Percentiles rank a stretch among this genome's conserved stretches.
These are phyloP conservation scores for Russula foetens DNA, from an alignment of 768 basidiomycete species.

Conservation along the genomic window DNA sequence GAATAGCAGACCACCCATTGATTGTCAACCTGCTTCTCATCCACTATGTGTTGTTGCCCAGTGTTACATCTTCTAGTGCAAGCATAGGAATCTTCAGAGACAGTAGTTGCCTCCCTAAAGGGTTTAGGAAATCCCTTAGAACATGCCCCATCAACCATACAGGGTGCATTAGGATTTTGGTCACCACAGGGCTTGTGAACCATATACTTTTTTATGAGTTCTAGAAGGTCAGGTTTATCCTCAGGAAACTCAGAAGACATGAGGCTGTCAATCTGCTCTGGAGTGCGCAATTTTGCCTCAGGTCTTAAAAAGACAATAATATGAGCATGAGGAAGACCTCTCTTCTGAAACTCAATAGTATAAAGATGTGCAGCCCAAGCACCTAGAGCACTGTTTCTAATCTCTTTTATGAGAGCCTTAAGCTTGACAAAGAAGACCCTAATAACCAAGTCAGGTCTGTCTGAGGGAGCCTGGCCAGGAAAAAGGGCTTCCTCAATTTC, in stretches of 20 bases:
- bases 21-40: background rate
- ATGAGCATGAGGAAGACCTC: background rate
- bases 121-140: conserved; percentile 37
- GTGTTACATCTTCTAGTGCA: conserved; percentile 30
- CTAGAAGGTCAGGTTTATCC: background rate
- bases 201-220: background rate
- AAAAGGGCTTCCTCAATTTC: conserved; percentile 14
- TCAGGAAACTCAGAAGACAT: background rate
- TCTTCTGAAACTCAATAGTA: background rate
- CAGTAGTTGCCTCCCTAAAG: conserved; percentile 29
- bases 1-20: background rate
- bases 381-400: background rate
- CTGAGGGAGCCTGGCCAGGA: conserved; percentile 22
- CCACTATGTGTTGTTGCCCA: conserved; percentile 25
- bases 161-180: background rate
- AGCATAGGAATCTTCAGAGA: conserved; percentile 37
- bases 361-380: background rate
- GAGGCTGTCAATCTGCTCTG: background rate
- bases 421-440: background rate
- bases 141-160: conserved; percentile 34
- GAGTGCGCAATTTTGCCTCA: background rate
- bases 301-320: background rate
- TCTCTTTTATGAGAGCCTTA: background rate
- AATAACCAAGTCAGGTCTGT: background rate
- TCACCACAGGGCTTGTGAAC: background rate